phyloP scores from a whole-genome alignment of 495 filamentous ascomycete genomes.

The Friedmanniomyces simplex region DNA sequence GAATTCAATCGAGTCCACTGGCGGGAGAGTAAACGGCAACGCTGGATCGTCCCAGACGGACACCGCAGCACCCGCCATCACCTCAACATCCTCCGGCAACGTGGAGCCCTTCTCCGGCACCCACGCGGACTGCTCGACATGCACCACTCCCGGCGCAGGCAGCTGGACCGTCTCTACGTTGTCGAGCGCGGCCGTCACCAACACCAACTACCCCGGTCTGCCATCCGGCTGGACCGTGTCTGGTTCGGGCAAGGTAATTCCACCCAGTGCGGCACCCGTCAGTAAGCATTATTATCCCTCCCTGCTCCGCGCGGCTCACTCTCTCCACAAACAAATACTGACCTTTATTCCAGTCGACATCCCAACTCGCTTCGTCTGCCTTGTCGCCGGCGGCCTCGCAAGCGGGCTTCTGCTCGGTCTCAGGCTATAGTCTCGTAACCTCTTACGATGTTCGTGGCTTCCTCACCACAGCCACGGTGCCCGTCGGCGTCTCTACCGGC shows the following conservation, averaged over 20 bases:
- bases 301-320: slow-evolving; percentile 1
- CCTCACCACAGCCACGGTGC: slow-evolving; percentile 30
- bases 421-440: slow-evolving; percentile 37
- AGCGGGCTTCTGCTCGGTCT: slow-evolving; percentile 39
- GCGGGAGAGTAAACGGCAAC: slow-evolving; percentile 52
- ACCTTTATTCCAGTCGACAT: slow-evolving; percentile 37
- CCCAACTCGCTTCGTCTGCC: slow-evolving; percentile 36
- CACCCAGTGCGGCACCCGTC: slow-evolving; percentile 42
- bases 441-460: slow-evolving; percentile 38
- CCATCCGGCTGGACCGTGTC: slow-evolving; percentile 68
- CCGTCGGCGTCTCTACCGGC: slow-evolving; percentile 26
- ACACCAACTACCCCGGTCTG: slow-evolving; percentile 42
- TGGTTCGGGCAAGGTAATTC: slow-evolving; percentile 56
- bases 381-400: slow-evolving; percentile 38
- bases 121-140: slow-evolving; percentile 42
- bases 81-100: slow-evolving; percentile 42
- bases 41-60: slow-evolving; percentile 37
- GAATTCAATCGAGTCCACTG: slow-evolving; percentile 67
- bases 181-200: slow-evolving; percentile 31
- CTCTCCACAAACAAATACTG: slow-evolving; percentile 17
- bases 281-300: slow-evolving; percentile 30
- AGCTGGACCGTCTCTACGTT: slow-evolving; percentile 18
- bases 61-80: slow-evolving; percentile 41
- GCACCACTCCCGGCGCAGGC: slow-evolving; percentile 35
- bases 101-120: slow-evolving; percentile 58